Base-by-base conservation (phyloP, 2,329 filamentous ascomycete genomes). In the Aspergillus fijiensis region DNA sequence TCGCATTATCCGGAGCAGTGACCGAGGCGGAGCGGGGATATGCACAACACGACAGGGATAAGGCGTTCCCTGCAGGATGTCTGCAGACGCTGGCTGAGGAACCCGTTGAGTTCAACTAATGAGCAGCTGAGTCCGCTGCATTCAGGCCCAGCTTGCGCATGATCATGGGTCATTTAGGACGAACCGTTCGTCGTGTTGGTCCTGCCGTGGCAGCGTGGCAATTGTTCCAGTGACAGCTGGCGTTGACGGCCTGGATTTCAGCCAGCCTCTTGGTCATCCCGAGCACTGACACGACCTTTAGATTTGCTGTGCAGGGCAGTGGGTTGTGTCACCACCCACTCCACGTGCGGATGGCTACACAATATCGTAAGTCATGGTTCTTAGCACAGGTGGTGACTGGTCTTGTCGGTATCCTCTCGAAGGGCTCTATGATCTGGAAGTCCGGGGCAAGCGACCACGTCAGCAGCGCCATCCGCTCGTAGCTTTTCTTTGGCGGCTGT, bases 51-150 rank as follows among this genome's bases (percentile, higher is more conserved):
- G 4, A n/a, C 25, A 49, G 16, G 52, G 27, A 39, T 29, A 29
- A 16, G 19, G 31, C 12, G 12, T 5, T 16, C 23, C 27, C 47
- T 55, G 42, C 53, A 55, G 42, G 27, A 14, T 23, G 39, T 25
- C 42, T 55, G 53, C 53, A 55, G 53, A 55, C 33, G 53, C 27
- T 19, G 12, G 19, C 42, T 23, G 53, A 55, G 42, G 16, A 6
- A 23, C 27, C 42, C 35, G 27, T 31, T 12, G 21, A 19, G 31
- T 55, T 35, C 16, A 19, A 31, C 42, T n/a, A 31, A 21, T 31
- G 23, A 14, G n/a, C 47, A 19, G 35, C n/a, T 49, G 23, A 31
- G 21, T 16, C 49, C 19, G 53, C 42, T 49, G 25, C 19, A 47
- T 48, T 55, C 27, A 31, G 42, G 27, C 12, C 42, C 53, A 55